phyloP scores from a whole-genome alignment of 176 grass and related monocot species.

The Aechmea fasciata region DNA sequence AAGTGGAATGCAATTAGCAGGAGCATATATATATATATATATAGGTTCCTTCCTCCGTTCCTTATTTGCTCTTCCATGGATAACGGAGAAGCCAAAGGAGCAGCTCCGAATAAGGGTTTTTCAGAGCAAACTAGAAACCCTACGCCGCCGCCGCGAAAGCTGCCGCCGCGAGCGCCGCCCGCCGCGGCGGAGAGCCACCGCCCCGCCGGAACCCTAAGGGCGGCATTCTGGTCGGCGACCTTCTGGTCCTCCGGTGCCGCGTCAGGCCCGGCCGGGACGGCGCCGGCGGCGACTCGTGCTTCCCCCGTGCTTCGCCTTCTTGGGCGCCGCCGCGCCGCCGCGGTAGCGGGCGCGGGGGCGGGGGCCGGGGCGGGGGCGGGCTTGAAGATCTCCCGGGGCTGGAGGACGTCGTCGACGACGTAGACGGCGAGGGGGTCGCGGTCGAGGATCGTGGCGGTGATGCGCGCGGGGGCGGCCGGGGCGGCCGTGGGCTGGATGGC shows the following conservation, averaged over 20 bases:
- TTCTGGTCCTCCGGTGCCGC: slow-evolving; percentile 24
- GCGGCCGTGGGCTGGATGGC: slow-evolving; percentile 41
- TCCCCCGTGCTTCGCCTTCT: slow-evolving; percentile 8
- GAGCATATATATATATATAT: no score
- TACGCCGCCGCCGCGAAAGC: slow-evolving; percentile 4
- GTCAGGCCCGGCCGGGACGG: slow-evolving; percentile 23
- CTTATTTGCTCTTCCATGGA: slow-evolving; percentile 3
- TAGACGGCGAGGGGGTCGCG: slow-evolving; percentile 54
- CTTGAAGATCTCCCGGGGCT: slow-evolving; percentile 73
- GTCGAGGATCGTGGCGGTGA: slow-evolving; percentile 39
- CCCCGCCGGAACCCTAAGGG: slow-evolving; percentile 1
- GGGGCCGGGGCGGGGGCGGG: slow-evolving; percentile 24
- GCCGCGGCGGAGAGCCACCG: neutral
- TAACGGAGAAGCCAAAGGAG: neutral
- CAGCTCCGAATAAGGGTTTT: neutral
- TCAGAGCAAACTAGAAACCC: slow-evolving; percentile 9
- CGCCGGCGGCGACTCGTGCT: slow-evolving; percentile 30
- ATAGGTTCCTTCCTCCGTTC: neutral
- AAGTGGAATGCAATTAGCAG: neutral
- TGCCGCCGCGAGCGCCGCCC: slow-evolving; percentile 1
- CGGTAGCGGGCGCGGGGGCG: neutral
- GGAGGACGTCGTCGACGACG: slow-evolving; percentile 44
- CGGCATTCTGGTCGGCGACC: slow-evolving; percentile 17
- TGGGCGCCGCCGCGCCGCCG: slow-evolving; percentile 29
- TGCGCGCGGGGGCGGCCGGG: slow-evolving; percentile 18